Conservation (phyloP, 108 stramenopile genomes). For the Fragilaria radians region DNA sequence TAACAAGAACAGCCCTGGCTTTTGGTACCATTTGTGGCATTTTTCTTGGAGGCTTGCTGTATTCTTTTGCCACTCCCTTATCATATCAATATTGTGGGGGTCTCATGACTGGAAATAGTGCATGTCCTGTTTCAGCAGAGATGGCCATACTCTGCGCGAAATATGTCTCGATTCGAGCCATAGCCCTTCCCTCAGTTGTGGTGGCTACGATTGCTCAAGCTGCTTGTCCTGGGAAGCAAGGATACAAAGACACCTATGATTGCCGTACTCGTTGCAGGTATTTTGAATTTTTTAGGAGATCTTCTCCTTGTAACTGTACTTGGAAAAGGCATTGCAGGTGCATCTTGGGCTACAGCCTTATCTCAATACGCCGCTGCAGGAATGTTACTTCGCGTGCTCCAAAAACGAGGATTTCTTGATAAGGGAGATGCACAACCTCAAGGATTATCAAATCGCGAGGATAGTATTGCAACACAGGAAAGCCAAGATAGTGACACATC, state of each 20-base stretch:
- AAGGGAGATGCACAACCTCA: background rate
- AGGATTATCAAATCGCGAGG: background rate
- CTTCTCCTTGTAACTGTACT: constrained; percentile 53
- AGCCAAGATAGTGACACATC: too few relatives aligned
- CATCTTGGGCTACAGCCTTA: constrained; percentile 88
- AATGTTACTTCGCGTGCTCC: constrained; percentile 27
- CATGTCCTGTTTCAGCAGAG: background rate
- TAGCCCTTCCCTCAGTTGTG: constrained; percentile 81
- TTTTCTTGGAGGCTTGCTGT: constrained; percentile 1
- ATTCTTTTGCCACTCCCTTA: background rate
- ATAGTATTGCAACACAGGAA: background rate
- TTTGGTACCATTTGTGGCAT: constrained; percentile 12
- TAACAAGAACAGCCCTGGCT: constrained; percentile 1
- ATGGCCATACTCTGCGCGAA: constrained; percentile 3
- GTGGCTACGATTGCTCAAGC: constrained; percentile 74
- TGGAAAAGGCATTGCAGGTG: constrained; percentile 72
- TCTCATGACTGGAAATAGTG: background rate
- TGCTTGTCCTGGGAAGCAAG: constrained; percentile 68
- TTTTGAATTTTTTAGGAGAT: constrained; percentile 70
- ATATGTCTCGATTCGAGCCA: constrained; percentile 76
- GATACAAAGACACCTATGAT: constrained; percentile 71
- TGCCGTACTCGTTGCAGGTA: constrained; percentile 59
- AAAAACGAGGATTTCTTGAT: background rate
- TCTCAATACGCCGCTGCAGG: constrained; percentile 70
- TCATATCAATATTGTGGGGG: background rate